Evolutionary conservation across 2,329 filamentous ascomycete species (phyloP).

Genomic region (Fusarium gaditjirri): DNA sequence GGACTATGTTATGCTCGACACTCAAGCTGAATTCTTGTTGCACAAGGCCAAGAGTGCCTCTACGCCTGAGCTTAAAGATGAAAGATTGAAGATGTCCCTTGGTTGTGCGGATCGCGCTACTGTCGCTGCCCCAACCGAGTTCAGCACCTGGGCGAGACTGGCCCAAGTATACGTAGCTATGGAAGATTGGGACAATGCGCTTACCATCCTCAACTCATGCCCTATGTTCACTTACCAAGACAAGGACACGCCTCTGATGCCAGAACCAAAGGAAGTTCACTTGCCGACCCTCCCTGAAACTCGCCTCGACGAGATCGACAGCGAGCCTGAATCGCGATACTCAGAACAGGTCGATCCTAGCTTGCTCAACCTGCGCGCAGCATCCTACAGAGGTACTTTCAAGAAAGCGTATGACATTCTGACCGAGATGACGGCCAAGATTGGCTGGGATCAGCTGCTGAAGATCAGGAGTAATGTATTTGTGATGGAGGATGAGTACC

Average conservation of each 20-base stretch:
- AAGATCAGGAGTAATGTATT: constrained; percentile 97
- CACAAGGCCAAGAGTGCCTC: constrained; percentile 76
- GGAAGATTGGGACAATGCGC: constrained; percentile 96
- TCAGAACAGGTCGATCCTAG: constrained; percentile 89
- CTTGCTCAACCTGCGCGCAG: constrained; percentile 84
- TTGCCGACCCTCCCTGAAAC: constrained; percentile 90
- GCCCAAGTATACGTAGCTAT: constrained; percentile 93
- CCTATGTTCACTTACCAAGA: constrained; percentile 99
- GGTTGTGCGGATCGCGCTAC: constrained; percentile 95
- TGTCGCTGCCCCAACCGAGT: constrained; percentile 94
- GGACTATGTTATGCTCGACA: constrained; percentile 97
- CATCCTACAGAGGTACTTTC: constrained; percentile 94
- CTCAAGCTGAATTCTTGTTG: constrained; percentile 91
- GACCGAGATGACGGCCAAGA: constrained; percentile 95
- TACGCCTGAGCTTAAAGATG: constrained; percentile 66
- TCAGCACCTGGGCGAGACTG: constrained; percentile 93
- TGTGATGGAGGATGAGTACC: constrained; percentile 99
- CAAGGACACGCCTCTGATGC: constrained; percentile 95
- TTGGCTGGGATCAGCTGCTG: constrained; percentile 96
- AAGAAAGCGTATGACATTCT: constrained; percentile 93
- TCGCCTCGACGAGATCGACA: constrained; percentile 94
- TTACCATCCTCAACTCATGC: constrained; percentile 96
- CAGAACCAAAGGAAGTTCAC: constrained; percentile 87
- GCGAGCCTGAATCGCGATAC: constrained; percentile 83
- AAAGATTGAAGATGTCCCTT: constrained; percentile 84